Conservation (phyloP, 2,329 filamentous ascomycete species). For the Beauveria pseudobassiana region DNA sequence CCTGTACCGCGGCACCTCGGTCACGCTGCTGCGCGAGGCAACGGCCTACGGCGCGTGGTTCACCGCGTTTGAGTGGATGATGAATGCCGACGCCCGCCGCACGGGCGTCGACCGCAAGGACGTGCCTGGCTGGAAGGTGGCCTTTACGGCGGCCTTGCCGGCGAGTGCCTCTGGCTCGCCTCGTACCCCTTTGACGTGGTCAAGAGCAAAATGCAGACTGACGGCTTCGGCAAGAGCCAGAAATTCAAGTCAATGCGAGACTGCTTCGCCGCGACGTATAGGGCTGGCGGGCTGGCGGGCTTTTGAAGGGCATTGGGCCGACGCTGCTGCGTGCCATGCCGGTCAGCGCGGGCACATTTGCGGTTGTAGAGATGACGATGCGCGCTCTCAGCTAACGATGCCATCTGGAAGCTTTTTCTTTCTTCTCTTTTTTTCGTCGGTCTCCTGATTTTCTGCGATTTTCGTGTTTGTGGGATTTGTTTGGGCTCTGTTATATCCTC, state of each 20-base stretch:
- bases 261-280: conserved; percentile 79
- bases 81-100: conserved; percentile 79
- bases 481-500: background rate
- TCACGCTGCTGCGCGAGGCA: conserved; percentile 82
- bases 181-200: conserved; percentile 96
- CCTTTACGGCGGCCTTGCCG: conserved; percentile 85
- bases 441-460: background rate
- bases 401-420: background rate
- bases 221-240: conserved; percentile 70
- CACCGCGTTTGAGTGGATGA: conserved; percentile 87
- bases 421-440: background rate
- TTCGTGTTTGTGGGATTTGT: background rate
- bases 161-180: conserved; percentile 85
- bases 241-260: conserved; percentile 78
- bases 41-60: conserved; percentile 97
- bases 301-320: conserved; percentile 93
- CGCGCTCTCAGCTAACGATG: conserved; percentile 43
- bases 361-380: conserved; percentile 65
- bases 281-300: conserved; percentile 65
- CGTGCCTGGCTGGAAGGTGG: conserved; percentile 77
- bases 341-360: conserved; percentile 95
- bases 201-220: conserved; percentile 99
- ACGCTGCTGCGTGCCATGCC: conserved; percentile 94
- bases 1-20: conserved; percentile 78
- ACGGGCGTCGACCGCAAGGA: conserved; percentile 70